Evolutionary conservation across 1,284 basidiomycete genomes (phyloP), one percentile per base, ranked within the genome.

Genomic region (Papiliotrema nemorosa): DNA sequence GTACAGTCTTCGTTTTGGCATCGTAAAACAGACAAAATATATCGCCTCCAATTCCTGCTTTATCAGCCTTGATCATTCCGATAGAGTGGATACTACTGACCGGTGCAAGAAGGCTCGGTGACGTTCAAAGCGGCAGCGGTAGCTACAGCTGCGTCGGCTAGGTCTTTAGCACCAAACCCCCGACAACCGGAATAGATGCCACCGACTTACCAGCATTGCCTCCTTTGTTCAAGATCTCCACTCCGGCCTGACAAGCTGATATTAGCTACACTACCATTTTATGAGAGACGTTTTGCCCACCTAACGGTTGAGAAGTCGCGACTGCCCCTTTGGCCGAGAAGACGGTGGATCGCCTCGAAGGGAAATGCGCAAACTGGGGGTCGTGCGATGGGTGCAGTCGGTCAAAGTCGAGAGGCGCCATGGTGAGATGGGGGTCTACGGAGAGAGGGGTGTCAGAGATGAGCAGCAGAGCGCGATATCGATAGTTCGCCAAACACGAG

Each of bases 21-120:
- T 94, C 84, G 66, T 86, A 97, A 76, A 88, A 96, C 20, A 97
- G 78, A 64, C 90, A 93, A 70, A 96, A 96, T 5, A 90, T 86
- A 67, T 96, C 92, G 36, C 90, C 76, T 2, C 78, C 78, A 26
- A 79, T 77, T 41, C 77, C 75, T 63, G 35, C 3, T 18, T 22
- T n/a, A 34, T 18, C 53, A 24, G 33, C 34, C 34, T 44, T 45
- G 7, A 36, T 41, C 52, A 35, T 49, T 49, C 35, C 40, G 26
- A 7, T 33, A 22, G 16, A 39, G 16, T 24, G 33, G 38, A 34
- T 16, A 33, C 16, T 27, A 29, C 39, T 31, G 9, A 61, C 63
- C 70, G 0, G 71, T 76, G 49, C 69, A 73, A 1, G 64, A 65
- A 3, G 75, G 88, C 64, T 92, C 89, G 1, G 87, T 88, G 22